Evolutionary conservation across 1,284 basidiomycete genomes (phyloP).

Genomic region (Cryptococcus depauperatus): DNA sequence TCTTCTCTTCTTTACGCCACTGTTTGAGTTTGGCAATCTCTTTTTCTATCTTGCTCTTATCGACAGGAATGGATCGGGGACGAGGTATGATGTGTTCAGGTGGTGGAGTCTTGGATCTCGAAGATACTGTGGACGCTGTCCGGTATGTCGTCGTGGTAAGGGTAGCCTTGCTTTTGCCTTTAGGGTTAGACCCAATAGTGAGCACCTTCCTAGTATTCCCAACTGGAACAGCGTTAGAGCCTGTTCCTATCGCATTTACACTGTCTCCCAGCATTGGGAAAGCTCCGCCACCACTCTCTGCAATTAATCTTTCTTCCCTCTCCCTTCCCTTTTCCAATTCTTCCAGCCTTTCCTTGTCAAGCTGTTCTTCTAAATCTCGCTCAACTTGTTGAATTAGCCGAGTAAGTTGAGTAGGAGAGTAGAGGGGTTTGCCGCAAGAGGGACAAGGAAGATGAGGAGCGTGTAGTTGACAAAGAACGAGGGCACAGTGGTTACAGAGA

Average conservation of each 20-base stretch:
- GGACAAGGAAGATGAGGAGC: constrained; percentile 43
- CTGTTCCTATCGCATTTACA: constrained; percentile 2
- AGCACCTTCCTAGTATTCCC: constrained; percentile 21
- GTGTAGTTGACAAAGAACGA: constrained; percentile 43
- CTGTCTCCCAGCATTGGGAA: constrained; percentile 35
- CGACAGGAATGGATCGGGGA: constrained; percentile 29
- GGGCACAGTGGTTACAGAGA: constrained; percentile 41
- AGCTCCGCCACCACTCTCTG: constrained; percentile 37
- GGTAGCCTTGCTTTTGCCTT: constrained; percentile 33
- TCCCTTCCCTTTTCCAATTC: constrained; percentile 27
- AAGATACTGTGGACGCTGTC: constrained; percentile 5
- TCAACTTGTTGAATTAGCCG: constrained; percentile 34
- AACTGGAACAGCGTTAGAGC: constrained; percentile 2
- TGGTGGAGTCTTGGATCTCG: constrained; percentile 7
- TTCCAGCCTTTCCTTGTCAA: constrained; percentile 28
- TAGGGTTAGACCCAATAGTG: constrained; percentile 19
- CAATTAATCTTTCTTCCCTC: constrained; percentile 23
- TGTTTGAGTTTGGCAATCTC: constrained; percentile 23
- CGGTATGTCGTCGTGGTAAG: constrained; percentile 23
- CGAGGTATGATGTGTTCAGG: constrained; percentile 23
- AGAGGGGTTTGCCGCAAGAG: constrained; percentile 37
- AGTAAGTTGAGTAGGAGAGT: constrained; percentile 34
- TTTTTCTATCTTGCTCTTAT: constrained; percentile 21
- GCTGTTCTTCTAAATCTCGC: constrained; percentile 31
- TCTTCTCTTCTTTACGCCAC: constrained; percentile 29